A percentile compares a stretch with the other conserved stretches of the same genome.
Conservation (phyloP, 352 stramenopile species). For the Plasmopara viticola region DNA sequence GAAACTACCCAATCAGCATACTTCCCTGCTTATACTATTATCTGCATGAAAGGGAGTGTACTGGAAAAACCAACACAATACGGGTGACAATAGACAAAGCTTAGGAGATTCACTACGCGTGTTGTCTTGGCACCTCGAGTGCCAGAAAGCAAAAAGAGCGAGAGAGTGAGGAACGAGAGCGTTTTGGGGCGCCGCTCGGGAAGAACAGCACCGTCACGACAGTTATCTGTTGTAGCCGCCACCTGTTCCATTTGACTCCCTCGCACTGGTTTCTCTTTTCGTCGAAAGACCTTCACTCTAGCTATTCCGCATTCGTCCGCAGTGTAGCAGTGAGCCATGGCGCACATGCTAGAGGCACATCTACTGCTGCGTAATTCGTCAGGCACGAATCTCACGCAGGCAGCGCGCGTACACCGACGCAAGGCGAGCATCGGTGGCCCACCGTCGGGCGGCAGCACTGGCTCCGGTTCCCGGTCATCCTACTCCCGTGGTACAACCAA, state of each 20-base stretch:
- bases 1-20: too few relatives aligned
- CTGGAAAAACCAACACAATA: background rate
- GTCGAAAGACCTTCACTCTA: constrained; percentile 26
- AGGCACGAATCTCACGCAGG: constrained; percentile 22
- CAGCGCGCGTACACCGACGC: constrained; percentile 24
- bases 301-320: constrained; percentile 4
- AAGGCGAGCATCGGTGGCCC: constrained; percentile 39
- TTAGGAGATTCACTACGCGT: constrained; percentile 14
- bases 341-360: constrained; percentile 58
- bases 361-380: constrained; percentile 47
- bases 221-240: constrained; percentile 9
- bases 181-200: background rate
- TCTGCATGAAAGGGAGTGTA: background rate
- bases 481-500: constrained; percentile 24
- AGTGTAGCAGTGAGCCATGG: constrained; percentile 24
- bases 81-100: background rate
- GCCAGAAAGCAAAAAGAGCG: constrained; percentile 38
- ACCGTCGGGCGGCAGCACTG: constrained; percentile 12
- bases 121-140: constrained; percentile 17
- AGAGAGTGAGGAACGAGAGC: constrained; percentile 2
- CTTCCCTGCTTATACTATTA: background rate
- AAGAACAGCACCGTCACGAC: constrained; percentile 9
- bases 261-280: constrained; percentile 17
- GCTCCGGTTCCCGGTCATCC: constrained; percentile 32
- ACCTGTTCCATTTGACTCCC: constrained; percentile 11